phyloP scores from a whole-genome alignment of 495 filamentous ascomycete genomes.

The Daldinia grandis region DNA sequence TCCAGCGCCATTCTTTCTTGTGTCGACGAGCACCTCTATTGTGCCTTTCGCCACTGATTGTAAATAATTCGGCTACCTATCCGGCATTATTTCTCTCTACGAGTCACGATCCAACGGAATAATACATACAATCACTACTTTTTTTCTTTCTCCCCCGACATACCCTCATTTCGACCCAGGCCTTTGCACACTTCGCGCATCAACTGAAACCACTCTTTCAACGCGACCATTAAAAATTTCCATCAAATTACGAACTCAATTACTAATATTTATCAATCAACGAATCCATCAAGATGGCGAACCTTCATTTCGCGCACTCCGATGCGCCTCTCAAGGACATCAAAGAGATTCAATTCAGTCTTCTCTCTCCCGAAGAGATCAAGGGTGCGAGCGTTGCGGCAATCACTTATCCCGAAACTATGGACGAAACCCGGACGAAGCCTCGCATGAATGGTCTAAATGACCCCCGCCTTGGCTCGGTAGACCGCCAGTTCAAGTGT shows the following conservation, averaged over 20 bases:
- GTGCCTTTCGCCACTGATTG: conserved; percentile 12
- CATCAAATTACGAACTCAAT: neutral
- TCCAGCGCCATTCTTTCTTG: conserved; percentile 40
- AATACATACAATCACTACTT: conserved; percentile 3
- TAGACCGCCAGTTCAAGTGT: conserved; percentile 92
- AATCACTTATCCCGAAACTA: conserved; percentile 95
- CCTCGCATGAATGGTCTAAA: conserved; percentile 91
- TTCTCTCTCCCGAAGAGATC: conserved; percentile 95
- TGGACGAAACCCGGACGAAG: conserved; percentile 91
- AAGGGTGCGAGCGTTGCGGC: conserved; percentile 95
- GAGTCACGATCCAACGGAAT: conserved; percentile 32
- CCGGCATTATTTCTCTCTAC: conserved; percentile 18
- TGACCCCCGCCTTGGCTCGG: conserved; percentile 91
- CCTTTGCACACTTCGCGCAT: conserved; percentile 9
- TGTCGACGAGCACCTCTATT: conserved; percentile 41
- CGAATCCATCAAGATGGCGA: conserved; percentile 75
- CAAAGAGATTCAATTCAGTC: conserved; percentile 98
- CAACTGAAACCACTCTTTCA: neutral
- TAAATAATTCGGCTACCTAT: conserved; percentile 15
- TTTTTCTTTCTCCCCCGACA: conserved; percentile 2
- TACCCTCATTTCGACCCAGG: conserved; percentile 11
- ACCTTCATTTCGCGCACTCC: conserved; percentile 89
- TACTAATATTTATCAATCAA: conserved; percentile 17
- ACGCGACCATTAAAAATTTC: neutral
- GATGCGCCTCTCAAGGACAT: conserved; percentile 95